Percentiles rank a stretch among this genome's conserved stretches.
Evolutionary conservation across 2,329 filamentous ascomycete genomes (phyloP).

Genomic region (Nothopassalora personata): DNA sequence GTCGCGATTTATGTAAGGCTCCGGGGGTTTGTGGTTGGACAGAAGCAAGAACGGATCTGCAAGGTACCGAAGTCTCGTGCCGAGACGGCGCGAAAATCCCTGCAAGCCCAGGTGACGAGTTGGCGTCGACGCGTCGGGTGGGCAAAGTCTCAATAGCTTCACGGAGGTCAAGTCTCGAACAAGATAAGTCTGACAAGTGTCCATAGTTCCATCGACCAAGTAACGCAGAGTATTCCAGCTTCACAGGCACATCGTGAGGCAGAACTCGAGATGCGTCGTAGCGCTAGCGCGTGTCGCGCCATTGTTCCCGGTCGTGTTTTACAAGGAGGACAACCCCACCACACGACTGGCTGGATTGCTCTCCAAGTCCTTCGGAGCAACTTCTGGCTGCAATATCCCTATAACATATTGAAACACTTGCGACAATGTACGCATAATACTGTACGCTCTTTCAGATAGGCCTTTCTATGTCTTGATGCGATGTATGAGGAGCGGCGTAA

Average conservation of each 20-base stretch:
- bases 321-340: too few relatives aligned
- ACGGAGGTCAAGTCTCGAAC: background rate
- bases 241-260: background rate
- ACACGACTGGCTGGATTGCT: too few relatives aligned
- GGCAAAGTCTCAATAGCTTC: background rate
- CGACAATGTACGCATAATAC: too few relatives aligned
- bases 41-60: background rate
- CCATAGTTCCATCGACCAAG: background rate
- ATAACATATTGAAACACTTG: too few relatives aligned
- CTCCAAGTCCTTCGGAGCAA: too few relatives aligned
- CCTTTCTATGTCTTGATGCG: too few relatives aligned
- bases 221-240: background rate
- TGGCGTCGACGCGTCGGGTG: background rate
- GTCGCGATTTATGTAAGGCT: background rate
- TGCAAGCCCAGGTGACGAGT: background rate
- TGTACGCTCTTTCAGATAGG: too few relatives aligned
- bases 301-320: background rate
- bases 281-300: background rate
- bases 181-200: background rate
- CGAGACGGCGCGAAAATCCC: background rate
- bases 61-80: constrained; percentile 8
- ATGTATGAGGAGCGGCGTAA: too few relatives aligned
- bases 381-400: too few relatives aligned
- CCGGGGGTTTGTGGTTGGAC: constrained; percentile 7
- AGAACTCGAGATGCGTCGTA: background rate